Evolutionary conservation across 208 protist species (phyloP).

Genomic region (Novymonas esmeraldas): DNA sequence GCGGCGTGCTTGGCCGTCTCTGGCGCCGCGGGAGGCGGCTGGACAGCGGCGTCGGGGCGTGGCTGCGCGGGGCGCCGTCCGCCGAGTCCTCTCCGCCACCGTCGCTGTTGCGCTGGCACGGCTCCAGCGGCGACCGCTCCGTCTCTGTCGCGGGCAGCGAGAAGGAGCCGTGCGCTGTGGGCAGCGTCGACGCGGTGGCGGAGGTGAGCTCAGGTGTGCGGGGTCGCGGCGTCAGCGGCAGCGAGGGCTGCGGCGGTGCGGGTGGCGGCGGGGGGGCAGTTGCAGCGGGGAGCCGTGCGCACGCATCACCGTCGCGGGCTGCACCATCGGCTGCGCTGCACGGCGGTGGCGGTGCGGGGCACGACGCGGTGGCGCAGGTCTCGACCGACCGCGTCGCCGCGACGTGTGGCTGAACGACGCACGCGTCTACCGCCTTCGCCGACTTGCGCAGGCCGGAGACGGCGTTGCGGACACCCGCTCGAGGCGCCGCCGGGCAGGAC

Average conservation of each 20-base stretch:
- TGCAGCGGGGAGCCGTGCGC: no score
- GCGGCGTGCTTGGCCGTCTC: background rate
- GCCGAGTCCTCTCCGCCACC: conserved; percentile 2
- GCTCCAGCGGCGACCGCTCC: conserved; percentile 17
- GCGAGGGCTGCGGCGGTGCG: background rate
- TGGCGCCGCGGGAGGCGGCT: background rate
- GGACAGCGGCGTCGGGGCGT: conserved; percentile 14
- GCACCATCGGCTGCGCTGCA: no score
- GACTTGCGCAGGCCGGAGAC: no score
- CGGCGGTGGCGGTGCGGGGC: no score
- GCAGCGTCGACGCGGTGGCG: background rate
- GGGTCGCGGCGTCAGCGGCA: background rate
- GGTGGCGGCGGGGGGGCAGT: background rate
- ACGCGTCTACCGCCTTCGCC: no score
- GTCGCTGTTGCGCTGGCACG: background rate
- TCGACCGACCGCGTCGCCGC: no score
- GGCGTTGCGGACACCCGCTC: no score
- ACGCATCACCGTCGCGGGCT: no score
- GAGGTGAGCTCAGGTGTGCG: background rate
- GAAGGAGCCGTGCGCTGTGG: background rate
- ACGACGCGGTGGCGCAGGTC: no score
- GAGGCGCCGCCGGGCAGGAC: no score
- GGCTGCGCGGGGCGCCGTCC: conserved; percentile 16
- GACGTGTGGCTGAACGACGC: no score
- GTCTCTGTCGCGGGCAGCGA: conserved; percentile 7